Conservation (phyloP, 208 protist species). For the Wallacemonas sp. region DNA sequence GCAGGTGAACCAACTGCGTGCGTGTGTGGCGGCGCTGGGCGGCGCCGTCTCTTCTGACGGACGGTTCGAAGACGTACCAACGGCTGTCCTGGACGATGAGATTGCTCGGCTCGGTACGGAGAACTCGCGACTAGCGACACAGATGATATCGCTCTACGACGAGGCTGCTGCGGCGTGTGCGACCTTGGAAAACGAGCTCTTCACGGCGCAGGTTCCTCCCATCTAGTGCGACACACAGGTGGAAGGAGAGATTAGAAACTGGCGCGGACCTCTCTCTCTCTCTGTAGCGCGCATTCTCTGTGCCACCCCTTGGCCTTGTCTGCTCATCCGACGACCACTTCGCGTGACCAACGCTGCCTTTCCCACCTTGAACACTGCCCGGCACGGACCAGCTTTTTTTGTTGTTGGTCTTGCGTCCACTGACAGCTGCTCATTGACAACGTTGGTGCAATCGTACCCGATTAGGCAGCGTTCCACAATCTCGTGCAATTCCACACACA, state of each 20-base stretch:
- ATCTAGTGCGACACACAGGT: constrained; percentile 16
- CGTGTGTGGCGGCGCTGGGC: constrained; percentile 41
- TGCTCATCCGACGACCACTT: too few species aligned
- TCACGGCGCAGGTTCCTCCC: constrained; percentile 34
- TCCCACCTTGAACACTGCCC: too few species aligned
- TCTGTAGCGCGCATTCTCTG: too few species aligned
- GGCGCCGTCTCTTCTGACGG: constrained; percentile 29
- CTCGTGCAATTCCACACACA: too few species aligned
- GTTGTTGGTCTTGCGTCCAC: too few species aligned
- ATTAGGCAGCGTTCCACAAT: too few species aligned
- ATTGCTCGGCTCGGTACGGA: constrained; percentile 54
- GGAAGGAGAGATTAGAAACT: too few species aligned
- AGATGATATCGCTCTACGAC: constrained; percentile 70
- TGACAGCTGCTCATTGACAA: too few species aligned
- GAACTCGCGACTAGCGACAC: constrained; percentile 42
- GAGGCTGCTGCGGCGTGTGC: constrained; percentile 54
- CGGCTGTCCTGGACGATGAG: constrained; percentile 53
- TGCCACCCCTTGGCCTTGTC: too few species aligned
- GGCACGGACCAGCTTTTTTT: too few species aligned
- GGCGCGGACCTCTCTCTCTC: not conserved
- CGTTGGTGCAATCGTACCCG: too few species aligned
- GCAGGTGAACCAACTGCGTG: constrained; percentile 38
- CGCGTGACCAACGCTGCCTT: too few species aligned
- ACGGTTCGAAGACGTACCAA: constrained; percentile 51
- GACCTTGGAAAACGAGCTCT: constrained; percentile 47